phyloP scores from a whole-genome alignment of 208 protist species.

The Wallacemonas sp. region DNA sequence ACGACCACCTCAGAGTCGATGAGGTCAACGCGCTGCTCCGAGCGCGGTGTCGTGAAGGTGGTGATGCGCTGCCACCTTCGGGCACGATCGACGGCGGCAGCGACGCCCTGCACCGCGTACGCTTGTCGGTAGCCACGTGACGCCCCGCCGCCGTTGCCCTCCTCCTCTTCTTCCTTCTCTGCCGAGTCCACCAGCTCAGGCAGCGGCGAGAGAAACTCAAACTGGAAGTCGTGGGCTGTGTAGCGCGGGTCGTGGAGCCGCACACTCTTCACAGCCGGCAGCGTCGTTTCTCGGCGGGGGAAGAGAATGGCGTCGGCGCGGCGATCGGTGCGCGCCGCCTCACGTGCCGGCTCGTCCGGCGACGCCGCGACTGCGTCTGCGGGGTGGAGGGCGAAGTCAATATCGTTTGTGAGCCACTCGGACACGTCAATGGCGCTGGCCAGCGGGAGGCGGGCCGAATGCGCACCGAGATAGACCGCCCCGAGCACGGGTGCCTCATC shows the following conservation, averaged over 20 bases:
- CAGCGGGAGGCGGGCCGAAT: slow-evolving; percentile 8
- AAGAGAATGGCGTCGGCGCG: slow-evolving; percentile 17
- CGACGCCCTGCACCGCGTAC: background rate
- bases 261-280: slow-evolving; percentile 28
- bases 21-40: slow-evolving; percentile 15
- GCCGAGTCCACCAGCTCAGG: background rate
- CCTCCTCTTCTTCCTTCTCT: background rate
- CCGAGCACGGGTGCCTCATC: slow-evolving; percentile 83
- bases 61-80: background rate
- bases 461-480: slow-evolving; percentile 48
- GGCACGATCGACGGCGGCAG: background rate
- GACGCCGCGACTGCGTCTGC: background rate
- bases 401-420: slow-evolving; percentile 48
- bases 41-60: background rate
- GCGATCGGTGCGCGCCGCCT: background rate
- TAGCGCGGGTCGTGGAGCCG: slow-evolving; percentile 20
- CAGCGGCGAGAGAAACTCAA: slow-evolving; percentile 18
- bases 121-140: background rate
- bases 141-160: no score
- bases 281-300: slow-evolving; percentile 10
- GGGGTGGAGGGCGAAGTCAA: slow-evolving; percentile 31
- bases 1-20: slow-evolving; percentile 43
- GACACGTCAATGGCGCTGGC: slow-evolving; percentile 18
- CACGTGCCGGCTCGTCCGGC: background rate
- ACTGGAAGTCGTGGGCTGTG: slow-evolving; percentile 23